Base-by-base conservation (phyloP, 441 rosid genomes). In the Biscutella laevigata region DNA sequence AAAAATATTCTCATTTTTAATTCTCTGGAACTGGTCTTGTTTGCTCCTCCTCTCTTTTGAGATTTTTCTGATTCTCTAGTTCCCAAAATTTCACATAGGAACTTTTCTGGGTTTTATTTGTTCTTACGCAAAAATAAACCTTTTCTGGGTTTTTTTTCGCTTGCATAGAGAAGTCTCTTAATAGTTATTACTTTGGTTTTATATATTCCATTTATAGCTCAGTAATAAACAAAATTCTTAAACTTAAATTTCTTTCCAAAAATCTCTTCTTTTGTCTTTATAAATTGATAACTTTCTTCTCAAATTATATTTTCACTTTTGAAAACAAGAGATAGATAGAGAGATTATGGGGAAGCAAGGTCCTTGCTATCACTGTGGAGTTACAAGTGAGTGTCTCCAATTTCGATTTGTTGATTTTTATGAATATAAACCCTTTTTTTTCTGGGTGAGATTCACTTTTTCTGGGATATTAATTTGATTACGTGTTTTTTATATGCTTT, bases 301-400 rank as follows among this genome's bases (percentile, higher is more conserved):
- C 30, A 57, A 62, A 49, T 36, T 33, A 61, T 40, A 11, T 25
- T 67, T 75, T 56, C 53, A 65, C n/a, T 8, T 25, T 38, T 19
- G 10, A 20, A 9, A 22, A 63, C 20, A 53, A 7, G 50, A 36
- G 61, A 40, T 67, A 73, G 70, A 65, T 13, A 50, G 50, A 59
- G 61, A 52, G 44, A 47, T 39, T 53, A 94, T 89, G 99, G 97
- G 99, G 48, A 94, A 94, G 88, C 97, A 94, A 76, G 96, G 97
- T 15, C 99, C 99, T 79, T 94, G 99, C 91, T 78, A 66, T 66
- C 97, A 94, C 85, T 94, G 99, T 79, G 99, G 99, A 77, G 99
- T 87, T 77, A 80, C 95, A 75, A 94, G 99, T 94, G 99, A 94
- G 97, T 75, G 45, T 77, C 83, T 79, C 79, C 84, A 56, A 35